Evolutionary conservation across 1,284 basidiomycete species (phyloP), one percentile per base, ranked within the genome.

Genomic region (Ganoderma lucidum): DNA sequence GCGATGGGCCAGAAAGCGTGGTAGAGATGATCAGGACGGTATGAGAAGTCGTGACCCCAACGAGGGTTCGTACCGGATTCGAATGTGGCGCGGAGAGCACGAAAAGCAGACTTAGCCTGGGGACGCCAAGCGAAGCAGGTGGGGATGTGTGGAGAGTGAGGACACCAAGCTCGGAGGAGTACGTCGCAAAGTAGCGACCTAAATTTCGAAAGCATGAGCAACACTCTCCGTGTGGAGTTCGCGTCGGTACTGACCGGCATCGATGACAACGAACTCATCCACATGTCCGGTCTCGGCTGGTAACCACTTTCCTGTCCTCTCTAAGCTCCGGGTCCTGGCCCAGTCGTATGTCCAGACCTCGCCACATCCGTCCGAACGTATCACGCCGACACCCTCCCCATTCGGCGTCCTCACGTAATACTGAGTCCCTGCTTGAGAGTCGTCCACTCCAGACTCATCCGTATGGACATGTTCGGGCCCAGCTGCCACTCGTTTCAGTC

Each of bases 401-500:
- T 93, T 91, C 2, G 93, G 90, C 5, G 93, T 94, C 69, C 93
- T 86, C 39, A 93, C 86, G 73, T 94, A 90, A 42, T 85, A 83
- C 12, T 84, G 73, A 63, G 94, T 88, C 65, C 74, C 73, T 10
- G 73, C 67, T 19, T 72, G 69, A 37, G 88, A 84, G 73, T 90
- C 88, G 67, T 83, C 82, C 30, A 80, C 87, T 68, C 82, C 82
- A 30, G 80, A 76, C 32, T 83, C 76, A 44, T 81, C 80, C 30
- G 85, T 81, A 56, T 71, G 70, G 0, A 62, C 35, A 81, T 76
- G 65, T 80, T 79, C 64, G 76, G 80, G 14, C 83, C 81, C 70
- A 78, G 64, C 71, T 17, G 76, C 72, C 4, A 72, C 30, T 2
- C 86, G 77, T 45, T 70, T 79, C 35, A 94, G 78, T 14, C 88